Percentiles rank a stretch among this genome's conserved stretches.
Conservation (phyloP, 1,284 basidiomycete species). For the Ustilago cynodontis region DNA sequence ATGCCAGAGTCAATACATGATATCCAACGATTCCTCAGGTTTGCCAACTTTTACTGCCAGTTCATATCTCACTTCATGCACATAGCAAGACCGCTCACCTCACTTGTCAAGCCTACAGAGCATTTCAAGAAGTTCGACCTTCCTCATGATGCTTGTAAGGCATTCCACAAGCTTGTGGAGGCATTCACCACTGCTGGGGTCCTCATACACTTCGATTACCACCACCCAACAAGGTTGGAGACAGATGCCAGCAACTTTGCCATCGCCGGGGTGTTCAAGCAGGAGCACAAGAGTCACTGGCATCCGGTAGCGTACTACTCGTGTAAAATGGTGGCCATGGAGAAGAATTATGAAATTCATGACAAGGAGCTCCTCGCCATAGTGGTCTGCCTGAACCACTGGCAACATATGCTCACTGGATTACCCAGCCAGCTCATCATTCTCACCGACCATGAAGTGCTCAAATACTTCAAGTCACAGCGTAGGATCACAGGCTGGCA, state of each 20-base stretch:
- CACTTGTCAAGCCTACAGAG: conserved; percentile 27
- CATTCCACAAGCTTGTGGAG: conserved; percentile 14
- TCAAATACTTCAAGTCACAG: conserved; percentile 29
- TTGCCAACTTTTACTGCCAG: conserved; percentile 71
- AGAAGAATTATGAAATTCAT: conserved; percentile 30
- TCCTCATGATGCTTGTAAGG: background rate
- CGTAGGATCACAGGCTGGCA: background rate
- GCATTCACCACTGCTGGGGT: conserved; percentile 16
- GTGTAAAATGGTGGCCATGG: conserved; percentile 37
- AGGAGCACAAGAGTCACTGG: conserved; percentile 15
- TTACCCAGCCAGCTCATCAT: conserved; percentile 2
- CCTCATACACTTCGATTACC: conserved; percentile 8
- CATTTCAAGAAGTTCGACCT: conserved; percentile 3
- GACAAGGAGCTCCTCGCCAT: conserved; percentile 34
- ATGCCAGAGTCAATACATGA: conserved; percentile 67
- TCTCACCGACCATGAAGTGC: conserved; percentile 24
- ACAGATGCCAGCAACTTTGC: conserved; percentile 23
- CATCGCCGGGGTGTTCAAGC: conserved; percentile 17
- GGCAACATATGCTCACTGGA: conserved; percentile 9
- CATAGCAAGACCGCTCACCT: conserved; percentile 67
- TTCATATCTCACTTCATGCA: conserved; percentile 72
- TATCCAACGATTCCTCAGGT: conserved; percentile 71
- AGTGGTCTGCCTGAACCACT: no score
- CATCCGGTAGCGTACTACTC: conserved; percentile 30
- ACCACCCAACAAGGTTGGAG: conserved; percentile 12